Evolutionary conservation across 2,329 filamentous ascomycete genomes (phyloP), one percentile per base, ranked within the genome.

Genomic region (Aureobasidium sp.): DNA sequence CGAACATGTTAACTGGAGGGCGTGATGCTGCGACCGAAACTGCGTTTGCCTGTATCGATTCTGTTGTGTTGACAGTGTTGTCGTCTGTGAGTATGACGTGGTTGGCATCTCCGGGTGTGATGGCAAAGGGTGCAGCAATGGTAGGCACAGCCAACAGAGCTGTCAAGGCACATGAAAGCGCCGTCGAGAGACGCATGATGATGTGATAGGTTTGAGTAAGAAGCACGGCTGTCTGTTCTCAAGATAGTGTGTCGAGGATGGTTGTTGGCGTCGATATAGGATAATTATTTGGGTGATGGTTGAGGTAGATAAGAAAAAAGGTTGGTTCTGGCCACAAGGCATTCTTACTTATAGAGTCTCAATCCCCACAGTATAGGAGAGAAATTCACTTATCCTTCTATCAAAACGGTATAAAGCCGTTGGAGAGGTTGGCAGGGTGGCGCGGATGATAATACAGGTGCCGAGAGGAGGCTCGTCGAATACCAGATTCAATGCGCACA

Each of bases 61-160:
- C 24, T 12, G 68, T 68, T 5, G 67, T 63, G 42, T 70, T 70
- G 60, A 68, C 37, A n/a, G 68, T 70, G 53, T 70, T 64, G 9
- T 66, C 53, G 12, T 64, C 62, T 5, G 65, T 70, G 35, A 70
- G 66, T 17, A 70, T 60, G 42, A 70, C 66, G 47, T 68, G 64
- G 15, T 62, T 47, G 27, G 63, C 64, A 42, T 57, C 62, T 37
- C 68, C 68, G 12, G 68, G 68, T 17, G 54, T 60, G 14, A 67
- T 67, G 22, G 66, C 60, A 22, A 67, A 59, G 5, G 66, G 67
- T n/a, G 56, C 64, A 53, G 67, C 66, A 24, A 64, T 45, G 45
- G 63, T 49, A 42, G 57, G 50, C 24, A 59, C 54, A 27, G 61
- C 56, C 17, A 66, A 24, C 1, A 63, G 35, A 22, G 58, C 49